These are phyloP conservation scores for Annona cherimola DNA, from an alignment of 164 flowering plant genomes.

Conservation along the genomic window DNA sequence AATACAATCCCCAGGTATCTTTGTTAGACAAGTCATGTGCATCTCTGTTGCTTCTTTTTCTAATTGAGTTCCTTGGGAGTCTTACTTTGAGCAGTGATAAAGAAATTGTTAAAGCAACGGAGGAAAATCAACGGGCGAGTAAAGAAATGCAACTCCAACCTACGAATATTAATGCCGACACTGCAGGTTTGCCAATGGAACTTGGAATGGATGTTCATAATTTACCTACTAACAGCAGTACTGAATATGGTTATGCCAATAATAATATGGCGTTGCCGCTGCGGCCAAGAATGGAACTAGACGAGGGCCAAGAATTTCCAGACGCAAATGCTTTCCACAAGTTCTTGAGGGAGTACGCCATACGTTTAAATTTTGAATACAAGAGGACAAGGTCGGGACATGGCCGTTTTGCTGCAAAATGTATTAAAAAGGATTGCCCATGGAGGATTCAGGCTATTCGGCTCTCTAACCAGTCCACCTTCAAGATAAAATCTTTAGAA, in stretches of 20 bases:
- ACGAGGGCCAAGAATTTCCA: constrained; percentile 2
- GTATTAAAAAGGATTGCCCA: background rate
- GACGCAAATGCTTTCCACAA: background rate
- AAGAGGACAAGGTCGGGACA: background rate
- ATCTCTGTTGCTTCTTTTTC: background rate
- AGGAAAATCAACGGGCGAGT: background rate
- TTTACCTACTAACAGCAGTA: too few relatives aligned
- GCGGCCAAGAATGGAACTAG: background rate
- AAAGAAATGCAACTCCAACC: background rate
- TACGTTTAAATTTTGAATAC: background rate
- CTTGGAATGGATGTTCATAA: background rate
- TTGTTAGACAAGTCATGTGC: too few relatives aligned
- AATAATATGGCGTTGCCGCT: background rate
- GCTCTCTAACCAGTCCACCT: background rate
- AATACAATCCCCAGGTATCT: background rate
- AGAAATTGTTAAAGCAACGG: background rate
- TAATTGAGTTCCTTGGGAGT: background rate
- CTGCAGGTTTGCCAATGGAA: background rate
- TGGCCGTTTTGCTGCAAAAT: background rate
- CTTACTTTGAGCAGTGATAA: background rate
- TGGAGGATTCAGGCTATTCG: constrained; percentile 5
- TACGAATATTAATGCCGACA: background rate
- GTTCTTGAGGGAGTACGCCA: background rate
- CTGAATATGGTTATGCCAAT: background rate
- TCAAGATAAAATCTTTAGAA: background rate